These are phyloP conservation scores for Xylaria sp. DNA, from an alignment of 2,329 filamentous ascomycete species.

Conservation along the genomic window DNA sequence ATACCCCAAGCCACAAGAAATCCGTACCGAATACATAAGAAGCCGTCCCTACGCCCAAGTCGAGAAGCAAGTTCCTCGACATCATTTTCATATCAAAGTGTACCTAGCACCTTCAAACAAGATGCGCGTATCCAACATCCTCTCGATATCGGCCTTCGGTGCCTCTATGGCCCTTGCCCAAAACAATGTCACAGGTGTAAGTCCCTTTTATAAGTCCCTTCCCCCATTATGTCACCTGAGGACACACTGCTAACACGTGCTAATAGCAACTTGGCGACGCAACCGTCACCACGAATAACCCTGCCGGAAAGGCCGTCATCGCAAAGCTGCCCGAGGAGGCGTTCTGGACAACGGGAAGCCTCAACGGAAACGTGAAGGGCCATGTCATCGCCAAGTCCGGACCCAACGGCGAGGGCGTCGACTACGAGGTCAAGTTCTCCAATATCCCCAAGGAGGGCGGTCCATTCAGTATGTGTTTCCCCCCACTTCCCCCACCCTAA, in stretches of 20 bases:
- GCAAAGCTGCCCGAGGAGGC: constrained; percentile 58
- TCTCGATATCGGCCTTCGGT: constrained; percentile 31
- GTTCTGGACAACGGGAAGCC: constrained; percentile 52
- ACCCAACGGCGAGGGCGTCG: constrained; percentile 56
- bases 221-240: neutral
- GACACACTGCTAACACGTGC: constrained; percentile 16
- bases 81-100: neutral
- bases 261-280: constrained; percentile 51
- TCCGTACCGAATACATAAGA: neutral
- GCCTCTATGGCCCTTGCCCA: constrained; percentile 31
- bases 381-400: constrained; percentile 50
- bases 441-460: constrained; percentile 61
- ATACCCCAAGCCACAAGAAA: neutral
- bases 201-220: constrained; percentile 3
- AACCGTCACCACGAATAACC: constrained; percentile 57
- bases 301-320: constrained; percentile 54
- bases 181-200: constrained; percentile 31
- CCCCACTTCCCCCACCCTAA: neutral
- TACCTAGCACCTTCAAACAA: constrained; percentile 10
- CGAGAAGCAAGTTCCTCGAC: neutral
- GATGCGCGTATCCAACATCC: constrained; percentile 33
- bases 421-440: constrained; percentile 57
- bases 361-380: constrained; percentile 58
- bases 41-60: neutral
- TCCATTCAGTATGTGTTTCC: constrained; percentile 59